Evolutionary conservation across 257 asterid species (phyloP), one percentile per base, ranked within the genome.

Genomic region (Verbascum thapsus): DNA sequence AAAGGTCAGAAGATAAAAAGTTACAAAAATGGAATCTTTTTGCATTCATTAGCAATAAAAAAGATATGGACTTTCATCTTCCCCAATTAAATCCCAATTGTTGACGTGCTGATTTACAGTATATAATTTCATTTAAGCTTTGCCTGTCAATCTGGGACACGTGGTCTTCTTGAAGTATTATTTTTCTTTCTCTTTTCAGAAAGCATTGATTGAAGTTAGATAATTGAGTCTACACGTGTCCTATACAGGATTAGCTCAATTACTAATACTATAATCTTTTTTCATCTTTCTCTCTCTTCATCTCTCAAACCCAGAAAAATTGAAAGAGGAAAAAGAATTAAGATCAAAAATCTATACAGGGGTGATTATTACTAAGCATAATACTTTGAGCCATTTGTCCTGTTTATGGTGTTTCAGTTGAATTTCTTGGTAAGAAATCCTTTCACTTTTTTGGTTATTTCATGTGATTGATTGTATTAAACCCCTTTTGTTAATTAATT

Each of bases 211-310:
- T 79, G 88, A 64, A 77, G 81, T 84, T 75, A 57, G 84, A 84
- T 81, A 71, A 79, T 77, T 76, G 79, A 73, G 63, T 70, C 74
- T 68, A 77, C 83, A 81, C 88, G 92, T 81, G 88, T 70, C 92
- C 47, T n/a, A 53, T 43, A 17, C 18, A 38, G 64, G 63, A 42
- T 65, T 55, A 34, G 19, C 52, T 60, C 72, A 23, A 45, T 44
- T 50, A 26, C 32, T 26, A 43, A 52, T 53, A 68, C n/a, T n/a
- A n/a, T n/a, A 71, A 71, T 67, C 51, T 74, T 56, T 78, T 75
- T 69, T 70, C 67, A 38, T 71, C 22, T 56, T 76, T 68, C 62
- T 63, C 60, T 68, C 73, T 68, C 47, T 52, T 26, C 51, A 26
- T 34, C 56, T 41, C 64, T 10, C 73, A 63, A 39, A 42, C 51